Evolutionary conservation across 2,329 filamentous ascomycete species (phyloP).

Genomic region (Sphaceloma murrayae): DNA sequence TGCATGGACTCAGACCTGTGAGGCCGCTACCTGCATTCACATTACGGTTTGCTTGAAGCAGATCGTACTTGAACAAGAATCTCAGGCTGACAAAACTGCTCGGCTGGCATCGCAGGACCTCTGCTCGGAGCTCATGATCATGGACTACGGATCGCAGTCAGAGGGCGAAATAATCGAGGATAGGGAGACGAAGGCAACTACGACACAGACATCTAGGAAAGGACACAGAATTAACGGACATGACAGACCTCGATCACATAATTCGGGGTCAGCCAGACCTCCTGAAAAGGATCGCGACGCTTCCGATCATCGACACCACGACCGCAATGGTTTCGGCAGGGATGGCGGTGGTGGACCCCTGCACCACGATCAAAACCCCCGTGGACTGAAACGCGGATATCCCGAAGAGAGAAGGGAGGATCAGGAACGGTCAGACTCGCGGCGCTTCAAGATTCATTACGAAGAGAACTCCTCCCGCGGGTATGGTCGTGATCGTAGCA

Average conservation of each 20-base stretch:
- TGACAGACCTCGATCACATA: conserved; percentile 55
- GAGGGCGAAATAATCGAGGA: conserved; percentile 80
- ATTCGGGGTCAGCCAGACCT: conserved; percentile 28
- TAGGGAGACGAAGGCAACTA: conserved; percentile 78
- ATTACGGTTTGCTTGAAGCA: background rate
- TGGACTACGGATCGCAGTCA: conserved; percentile 53
- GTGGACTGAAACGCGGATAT: conserved; percentile 55
- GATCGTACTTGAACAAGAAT: background rate
- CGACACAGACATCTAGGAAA: conserved; percentile 57
- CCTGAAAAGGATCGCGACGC: conserved; percentile 23
- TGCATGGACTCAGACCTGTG: conserved; percentile 13
- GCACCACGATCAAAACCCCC: conserved; percentile 21
- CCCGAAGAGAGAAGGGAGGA: conserved; percentile 50
- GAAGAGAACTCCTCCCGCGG: conserved; percentile 38
- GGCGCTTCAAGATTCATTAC: conserved; percentile 54
- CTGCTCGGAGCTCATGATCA: conserved; percentile 22
- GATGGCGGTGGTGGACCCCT: conserved; percentile 23
- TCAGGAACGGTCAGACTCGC: conserved; percentile 45
- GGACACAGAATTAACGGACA: conserved; percentile 83
- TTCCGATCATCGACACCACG: conserved; percentile 46
- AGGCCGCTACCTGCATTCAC: conserved; percentile 13
- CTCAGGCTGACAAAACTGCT: conserved; percentile 6
- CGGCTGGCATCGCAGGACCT: background rate
- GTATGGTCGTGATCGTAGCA: conserved; percentile 16
- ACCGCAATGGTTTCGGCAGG: conserved; percentile 32